Conservation (phyloP, 306 rosid genomes). For the Mimosa bimucronata region DNA sequence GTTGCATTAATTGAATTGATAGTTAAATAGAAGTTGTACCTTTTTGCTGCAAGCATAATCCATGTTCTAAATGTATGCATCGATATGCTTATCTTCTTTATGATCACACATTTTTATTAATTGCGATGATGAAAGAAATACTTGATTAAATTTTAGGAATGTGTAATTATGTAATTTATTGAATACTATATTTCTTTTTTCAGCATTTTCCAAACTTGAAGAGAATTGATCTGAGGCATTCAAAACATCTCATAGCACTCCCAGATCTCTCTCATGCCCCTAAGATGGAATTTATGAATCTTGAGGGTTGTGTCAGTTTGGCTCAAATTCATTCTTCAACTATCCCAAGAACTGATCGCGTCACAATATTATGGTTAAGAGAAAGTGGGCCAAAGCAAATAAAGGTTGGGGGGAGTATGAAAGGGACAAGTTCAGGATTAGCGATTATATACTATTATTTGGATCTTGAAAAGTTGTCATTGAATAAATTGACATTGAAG, state of each 20-base stretch:
- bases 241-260: not conserved
- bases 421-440: not conserved
- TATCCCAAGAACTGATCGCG: too few species aligned
- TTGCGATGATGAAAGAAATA: too few species aligned
- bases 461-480: not conserved
- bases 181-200: not conserved
- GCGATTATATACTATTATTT: not conserved
- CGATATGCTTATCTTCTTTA: too few species aligned
- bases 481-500: not conserved
- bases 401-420: not conserved
- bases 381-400: not conserved
- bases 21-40: too few species aligned
- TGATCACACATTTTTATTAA: too few species aligned
- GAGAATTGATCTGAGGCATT: rapidly evolving
- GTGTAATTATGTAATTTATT: too few species aligned
- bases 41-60: too few species aligned
- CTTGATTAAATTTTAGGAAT: too few species aligned
- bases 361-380: too few species aligned
- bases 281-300: not conserved
- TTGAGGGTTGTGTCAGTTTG: not conserved
- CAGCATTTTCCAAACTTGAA: not conserved
- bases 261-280: not conserved
- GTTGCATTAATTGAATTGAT: too few species aligned
- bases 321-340: not conserved
- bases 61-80: too few species aligned